Evolutionary conservation across 306 rosid species (phyloP).

Genomic region (Ammopiptanthus mongolicus): DNA sequence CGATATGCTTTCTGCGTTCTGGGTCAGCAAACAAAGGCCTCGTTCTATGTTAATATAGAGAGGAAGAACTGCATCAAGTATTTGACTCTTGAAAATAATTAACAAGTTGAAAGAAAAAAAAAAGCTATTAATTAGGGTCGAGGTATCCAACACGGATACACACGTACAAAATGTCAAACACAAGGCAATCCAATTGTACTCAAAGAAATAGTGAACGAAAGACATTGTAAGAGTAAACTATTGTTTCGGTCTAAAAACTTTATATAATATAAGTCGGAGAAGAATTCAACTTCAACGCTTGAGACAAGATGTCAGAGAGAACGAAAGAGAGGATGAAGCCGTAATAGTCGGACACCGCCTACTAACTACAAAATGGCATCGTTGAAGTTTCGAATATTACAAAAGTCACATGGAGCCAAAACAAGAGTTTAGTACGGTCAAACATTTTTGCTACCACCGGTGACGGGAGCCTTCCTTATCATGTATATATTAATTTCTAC

Average conservation of each 20-base stretch:
- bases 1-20: not conserved
- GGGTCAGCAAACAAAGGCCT: conserved; percentile 4
- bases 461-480: not conserved
- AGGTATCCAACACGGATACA: conserved; percentile 21
- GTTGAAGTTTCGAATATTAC: conserved; percentile 51
- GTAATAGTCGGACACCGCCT: conserved; percentile 47
- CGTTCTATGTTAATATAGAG: conserved; percentile 6
- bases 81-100: conserved; percentile 46
- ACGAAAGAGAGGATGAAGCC: conserved; percentile 39
- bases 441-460: conserved; percentile 22
- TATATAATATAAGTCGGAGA: conserved; percentile 7
- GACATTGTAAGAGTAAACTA: not conserved
- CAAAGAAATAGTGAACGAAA: not conserved
- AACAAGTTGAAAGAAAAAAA: not conserved
- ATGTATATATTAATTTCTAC: not conserved
- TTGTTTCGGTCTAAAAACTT: not conserved
- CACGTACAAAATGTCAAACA: conserved; percentile 31
- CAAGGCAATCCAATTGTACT: conserved; percentile 35
- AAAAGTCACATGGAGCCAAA: conserved; percentile 35
- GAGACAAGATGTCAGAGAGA: conserved; percentile 33
- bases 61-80: conserved; percentile 35
- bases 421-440: conserved; percentile 25
- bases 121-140: not conserved
- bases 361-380: conserved; percentile 10
- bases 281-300: conserved; percentile 77